Percentiles rank a stretch among this genome's conserved stretches.
These are phyloP conservation scores for Psilocybe tampanensis DNA, from an alignment of 768 basidiomycete species.

Conservation along the genomic window DNA sequence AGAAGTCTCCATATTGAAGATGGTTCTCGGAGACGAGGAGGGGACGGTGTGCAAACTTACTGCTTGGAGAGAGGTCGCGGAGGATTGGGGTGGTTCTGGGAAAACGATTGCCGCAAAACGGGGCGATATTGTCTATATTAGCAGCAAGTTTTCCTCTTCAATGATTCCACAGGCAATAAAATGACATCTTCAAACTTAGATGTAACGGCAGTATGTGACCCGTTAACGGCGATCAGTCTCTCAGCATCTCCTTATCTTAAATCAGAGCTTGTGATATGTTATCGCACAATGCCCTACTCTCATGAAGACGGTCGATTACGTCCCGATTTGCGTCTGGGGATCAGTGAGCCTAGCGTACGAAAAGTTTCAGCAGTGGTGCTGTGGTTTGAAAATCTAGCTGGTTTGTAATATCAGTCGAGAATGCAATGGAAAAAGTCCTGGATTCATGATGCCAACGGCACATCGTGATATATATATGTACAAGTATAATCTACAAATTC, in stretches of 20 bases:
- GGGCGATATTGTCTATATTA: constrained; percentile 72
- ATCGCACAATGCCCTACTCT: constrained; percentile 72
- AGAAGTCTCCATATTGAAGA: constrained; percentile 65
- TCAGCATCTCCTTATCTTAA: constrained; percentile 71
- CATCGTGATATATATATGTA: too few relatives aligned
- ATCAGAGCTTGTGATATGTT: constrained; percentile 70
- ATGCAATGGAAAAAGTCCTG: too few relatives aligned
- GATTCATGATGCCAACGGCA: too few relatives aligned
- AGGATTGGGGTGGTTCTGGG: constrained; percentile 61
- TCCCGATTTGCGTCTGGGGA: constrained; percentile 73
- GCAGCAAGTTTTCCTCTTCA: constrained; percentile 50
- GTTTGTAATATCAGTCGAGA: constrained; percentile 45
- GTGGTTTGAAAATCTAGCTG: constrained; percentile 80
- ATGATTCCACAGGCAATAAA: background rate
- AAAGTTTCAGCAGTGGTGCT: constrained; percentile 64
- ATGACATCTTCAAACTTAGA: constrained; percentile 36
- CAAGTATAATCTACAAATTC: background rate
- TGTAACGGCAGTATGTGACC: constrained; percentile 50
- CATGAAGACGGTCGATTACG: constrained; percentile 61
- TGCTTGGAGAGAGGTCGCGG: constrained; percentile 79
- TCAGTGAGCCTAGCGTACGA: constrained; percentile 68
- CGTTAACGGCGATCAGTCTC: constrained; percentile 46
- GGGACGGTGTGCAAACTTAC: constrained; percentile 71
- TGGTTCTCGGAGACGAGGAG: constrained; percentile 75
- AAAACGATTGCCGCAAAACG: constrained; percentile 51